Conservation (phyloP, 2,329 filamentous ascomycete species). For the Magnaporthiopsis rhizophila region DNA sequence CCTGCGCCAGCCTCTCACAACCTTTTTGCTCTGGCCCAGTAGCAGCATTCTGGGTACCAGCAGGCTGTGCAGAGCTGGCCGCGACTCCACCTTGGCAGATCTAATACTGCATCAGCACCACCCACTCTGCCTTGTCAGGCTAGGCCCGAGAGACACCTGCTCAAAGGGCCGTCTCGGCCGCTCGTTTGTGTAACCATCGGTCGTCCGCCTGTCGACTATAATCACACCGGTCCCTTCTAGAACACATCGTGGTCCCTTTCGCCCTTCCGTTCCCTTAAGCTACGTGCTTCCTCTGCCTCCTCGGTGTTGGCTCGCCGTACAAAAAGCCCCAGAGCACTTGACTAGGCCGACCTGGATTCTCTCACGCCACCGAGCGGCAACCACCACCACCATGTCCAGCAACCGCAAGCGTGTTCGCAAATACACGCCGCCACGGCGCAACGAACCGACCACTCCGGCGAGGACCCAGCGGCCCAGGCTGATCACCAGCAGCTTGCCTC, state of each 20-base stretch:
- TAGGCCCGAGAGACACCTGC: background rate
- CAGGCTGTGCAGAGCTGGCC: background rate
- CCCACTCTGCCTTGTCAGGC: background rate
- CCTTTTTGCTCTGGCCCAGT: background rate
- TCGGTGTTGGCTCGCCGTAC: too few relatives aligned
- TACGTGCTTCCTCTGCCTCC: too few relatives aligned
- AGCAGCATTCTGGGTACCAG: background rate
- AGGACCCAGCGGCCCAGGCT: background rate
- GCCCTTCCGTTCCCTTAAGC: too few relatives aligned
- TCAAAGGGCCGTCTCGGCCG: background rate
- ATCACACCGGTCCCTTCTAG: background rate
- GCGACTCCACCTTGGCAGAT: background rate
- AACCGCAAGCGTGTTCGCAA: background rate
- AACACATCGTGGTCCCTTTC: background rate
- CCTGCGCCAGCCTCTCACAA: background rate
- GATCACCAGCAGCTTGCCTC: background rate
- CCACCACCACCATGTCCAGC: background rate
- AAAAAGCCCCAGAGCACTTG: too few relatives aligned
- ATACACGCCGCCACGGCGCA: background rate
- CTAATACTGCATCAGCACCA: background rate
- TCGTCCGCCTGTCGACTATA: background rate
- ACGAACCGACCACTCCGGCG: background rate
- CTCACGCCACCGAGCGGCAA: background rate
- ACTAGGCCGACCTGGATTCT: too few relatives aligned
- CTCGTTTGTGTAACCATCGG: background rate